Percentiles rank a stretch among this genome's conserved stretches.
Conservation (phyloP, 2,329 filamentous ascomycete genomes). For the Colletotrichum chrysophilum region DNA sequence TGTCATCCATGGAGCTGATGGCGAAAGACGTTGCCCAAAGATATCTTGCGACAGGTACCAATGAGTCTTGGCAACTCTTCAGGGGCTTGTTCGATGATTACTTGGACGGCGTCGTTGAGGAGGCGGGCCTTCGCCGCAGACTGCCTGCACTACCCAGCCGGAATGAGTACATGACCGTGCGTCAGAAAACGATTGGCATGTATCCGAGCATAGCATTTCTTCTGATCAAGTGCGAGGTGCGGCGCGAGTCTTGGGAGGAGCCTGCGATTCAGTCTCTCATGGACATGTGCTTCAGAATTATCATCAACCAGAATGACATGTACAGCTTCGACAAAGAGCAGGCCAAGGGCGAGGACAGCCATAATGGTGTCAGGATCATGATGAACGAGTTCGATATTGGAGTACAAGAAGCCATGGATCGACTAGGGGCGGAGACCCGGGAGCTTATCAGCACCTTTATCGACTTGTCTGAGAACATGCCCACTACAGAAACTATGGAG, state of each 20-base stretch:
- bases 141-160: neutral
- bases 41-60: rapidly evolving
- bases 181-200: neutral
- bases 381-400: neutral
- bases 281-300: neutral
- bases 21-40: neutral
- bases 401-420: neutral
- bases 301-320: neutral
- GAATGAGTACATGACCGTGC: neutral
- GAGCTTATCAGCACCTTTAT: neutral
- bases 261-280: neutral
- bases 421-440: neutral
- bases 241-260: neutral
- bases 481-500: neutral
- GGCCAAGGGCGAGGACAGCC: neutral
- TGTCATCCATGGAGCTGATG: neutral
- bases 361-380: neutral
- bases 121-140: neutral
- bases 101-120: neutral
- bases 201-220: neutral
- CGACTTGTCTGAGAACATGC: neutral
- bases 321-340: neutral
- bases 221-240: neutral
- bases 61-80: neutral
- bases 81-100: neutral